Evolutionary conservation across 495 filamentous ascomycete genomes (phyloP).

Genomic region (Aspergillus avenaceus): DNA sequence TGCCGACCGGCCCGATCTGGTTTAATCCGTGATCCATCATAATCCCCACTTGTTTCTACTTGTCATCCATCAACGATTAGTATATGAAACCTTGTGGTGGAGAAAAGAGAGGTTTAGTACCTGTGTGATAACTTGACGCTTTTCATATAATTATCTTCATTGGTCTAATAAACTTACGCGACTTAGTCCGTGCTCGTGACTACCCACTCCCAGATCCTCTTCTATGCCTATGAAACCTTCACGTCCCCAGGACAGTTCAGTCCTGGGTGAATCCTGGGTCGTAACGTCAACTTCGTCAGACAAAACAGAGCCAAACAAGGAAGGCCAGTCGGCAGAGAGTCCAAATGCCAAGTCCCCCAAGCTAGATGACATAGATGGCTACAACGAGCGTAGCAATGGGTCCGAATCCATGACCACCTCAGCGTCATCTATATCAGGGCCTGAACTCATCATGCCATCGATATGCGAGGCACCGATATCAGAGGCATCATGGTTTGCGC

Average conservation of each 20-base stretch:
- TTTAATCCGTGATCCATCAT: conserved; percentile 1
- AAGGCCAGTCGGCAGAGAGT: neutral
- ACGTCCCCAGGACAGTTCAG: conserved; percentile 20
- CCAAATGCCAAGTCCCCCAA: neutral
- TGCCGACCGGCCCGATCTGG: conserved; percentile 3
- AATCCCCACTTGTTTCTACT: neutral
- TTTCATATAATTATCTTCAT: too few relatives aligned
- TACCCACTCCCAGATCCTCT: too few relatives aligned
- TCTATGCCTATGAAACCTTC: conserved; percentile 24
- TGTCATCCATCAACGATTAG: neutral
- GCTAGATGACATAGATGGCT: neutral
- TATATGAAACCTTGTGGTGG: neutral
- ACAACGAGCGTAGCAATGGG: conserved; percentile 11
- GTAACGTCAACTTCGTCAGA: conserved; percentile 23
- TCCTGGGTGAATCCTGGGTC: conserved; percentile 40
- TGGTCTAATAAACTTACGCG: too few relatives aligned
- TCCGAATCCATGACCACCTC: conserved; percentile 27
- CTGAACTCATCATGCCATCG: conserved; percentile 45
- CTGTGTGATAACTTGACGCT: too few relatives aligned
- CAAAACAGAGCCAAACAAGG: conserved; percentile 3
- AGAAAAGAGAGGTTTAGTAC: neutral
- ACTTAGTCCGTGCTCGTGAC: too few relatives aligned
- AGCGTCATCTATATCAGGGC: conserved; percentile 32
- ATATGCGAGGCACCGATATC: conserved; percentile 34
- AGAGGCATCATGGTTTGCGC: conserved; percentile 39